Evolutionary conservation across 805 yeast species (phyloP).

Genomic region (Lachancea waltii): DNA sequence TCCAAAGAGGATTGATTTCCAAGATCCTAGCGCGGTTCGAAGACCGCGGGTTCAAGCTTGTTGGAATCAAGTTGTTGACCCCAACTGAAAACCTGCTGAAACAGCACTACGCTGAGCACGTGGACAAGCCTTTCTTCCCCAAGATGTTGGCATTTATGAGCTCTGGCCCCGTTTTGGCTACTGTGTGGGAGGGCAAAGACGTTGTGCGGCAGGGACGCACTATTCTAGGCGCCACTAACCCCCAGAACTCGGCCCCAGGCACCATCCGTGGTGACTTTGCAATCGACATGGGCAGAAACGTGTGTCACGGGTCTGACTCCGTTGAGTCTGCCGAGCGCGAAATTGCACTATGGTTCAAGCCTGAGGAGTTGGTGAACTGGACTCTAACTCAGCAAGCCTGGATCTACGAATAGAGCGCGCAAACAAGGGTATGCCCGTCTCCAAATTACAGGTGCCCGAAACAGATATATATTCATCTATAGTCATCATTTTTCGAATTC

Average conservation of each 20-base stretch:
- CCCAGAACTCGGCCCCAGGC: conserved; percentile 95
- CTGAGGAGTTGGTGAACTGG: conserved; percentile 92
- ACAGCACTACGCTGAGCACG: conserved; percentile 93
- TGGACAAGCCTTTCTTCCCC: conserved; percentile 96
- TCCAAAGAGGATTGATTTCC: conserved; percentile 95
- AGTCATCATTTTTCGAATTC: no score
- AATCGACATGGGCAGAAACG: conserved; percentile 98
- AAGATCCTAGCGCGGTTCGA: conserved; percentile 90
- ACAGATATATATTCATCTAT: not conserved
- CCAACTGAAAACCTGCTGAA: conserved; percentile 85
- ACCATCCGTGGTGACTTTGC: conserved; percentile 99
- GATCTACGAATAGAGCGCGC: conserved; percentile 85
- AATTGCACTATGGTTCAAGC: conserved; percentile 95
- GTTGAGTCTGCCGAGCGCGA: conserved; percentile 97
- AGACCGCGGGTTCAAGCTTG: conserved; percentile 95
- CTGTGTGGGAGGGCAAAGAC: conserved; percentile 99
- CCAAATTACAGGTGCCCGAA: not conserved
- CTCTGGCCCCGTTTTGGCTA: conserved; percentile 97
- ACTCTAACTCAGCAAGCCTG: conserved; percentile 76
- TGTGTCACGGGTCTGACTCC: conserved; percentile 98
- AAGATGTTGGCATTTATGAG: conserved; percentile 92
- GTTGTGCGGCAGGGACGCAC: conserved; percentile 98
- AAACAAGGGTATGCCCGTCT: not conserved
- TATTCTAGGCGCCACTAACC: conserved; percentile 98
- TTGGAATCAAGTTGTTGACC: conserved; percentile 83